phyloP scores from a whole-genome alignment of 2,329 filamentous ascomycete species.

The Sporothrix variecibatus region DNA sequence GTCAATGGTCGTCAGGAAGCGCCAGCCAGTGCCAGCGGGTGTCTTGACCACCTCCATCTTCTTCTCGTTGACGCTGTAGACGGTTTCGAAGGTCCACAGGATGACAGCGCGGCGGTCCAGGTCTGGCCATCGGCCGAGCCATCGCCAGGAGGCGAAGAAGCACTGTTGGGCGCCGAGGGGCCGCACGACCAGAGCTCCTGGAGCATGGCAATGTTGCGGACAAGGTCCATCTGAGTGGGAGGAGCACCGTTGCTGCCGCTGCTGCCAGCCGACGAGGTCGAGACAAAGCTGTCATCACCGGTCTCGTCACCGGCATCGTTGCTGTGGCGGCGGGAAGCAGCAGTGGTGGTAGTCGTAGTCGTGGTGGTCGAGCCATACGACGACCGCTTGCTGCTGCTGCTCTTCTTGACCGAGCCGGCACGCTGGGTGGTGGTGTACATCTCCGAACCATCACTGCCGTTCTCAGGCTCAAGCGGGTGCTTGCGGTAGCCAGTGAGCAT shows the following conservation, averaged over 20 bases:
- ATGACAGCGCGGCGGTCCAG: conserved; percentile 63
- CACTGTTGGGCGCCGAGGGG: conserved; percentile 38
- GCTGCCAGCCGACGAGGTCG: conserved; percentile 33
- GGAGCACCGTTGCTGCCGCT: conserved; percentile 30
- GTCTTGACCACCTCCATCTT: conserved; percentile 50
- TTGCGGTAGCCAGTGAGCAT: conserved; percentile 56
- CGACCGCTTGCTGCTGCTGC: conserved; percentile 28
- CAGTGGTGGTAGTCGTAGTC: conserved; percentile 22
- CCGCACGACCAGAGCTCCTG: conserved; percentile 64
- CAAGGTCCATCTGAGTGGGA: conserved; percentile 56
- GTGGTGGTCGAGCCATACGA: conserved; percentile 29
- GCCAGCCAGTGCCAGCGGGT: conserved; percentile 59
- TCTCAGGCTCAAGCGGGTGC: conserved; percentile 38
- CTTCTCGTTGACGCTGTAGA: conserved; percentile 47
- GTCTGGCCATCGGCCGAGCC: conserved; percentile 30
- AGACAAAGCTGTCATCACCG: conserved; percentile 33
- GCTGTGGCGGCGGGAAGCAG: conserved; percentile 22
- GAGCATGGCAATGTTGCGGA: conserved; percentile 65
- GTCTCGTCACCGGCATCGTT: conserved; percentile 36
- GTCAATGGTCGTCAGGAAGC: conserved; percentile 62
- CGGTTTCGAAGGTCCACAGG: conserved; percentile 63
- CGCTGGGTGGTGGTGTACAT: conserved; percentile 23
- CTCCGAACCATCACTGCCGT: conserved; percentile 11
- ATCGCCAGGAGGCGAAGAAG: conserved; percentile 30
- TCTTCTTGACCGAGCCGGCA: conserved; percentile 16